phyloP scores from a whole-genome alignment of 805 yeast species.

The Wickerhamomyces queroliae region DNA sequence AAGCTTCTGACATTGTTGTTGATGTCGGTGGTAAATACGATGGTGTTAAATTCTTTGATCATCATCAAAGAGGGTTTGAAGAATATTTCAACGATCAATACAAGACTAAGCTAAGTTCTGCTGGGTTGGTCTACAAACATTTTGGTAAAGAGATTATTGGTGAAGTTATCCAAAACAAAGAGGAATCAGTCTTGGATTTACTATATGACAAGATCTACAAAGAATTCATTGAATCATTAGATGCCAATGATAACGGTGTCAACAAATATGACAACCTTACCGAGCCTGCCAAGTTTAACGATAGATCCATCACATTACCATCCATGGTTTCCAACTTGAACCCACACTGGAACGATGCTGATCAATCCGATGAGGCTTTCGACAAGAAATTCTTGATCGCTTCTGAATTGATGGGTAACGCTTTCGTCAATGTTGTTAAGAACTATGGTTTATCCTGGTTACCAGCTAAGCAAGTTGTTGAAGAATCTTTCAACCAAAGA shows the following conservation, averaged over 20 bases:
- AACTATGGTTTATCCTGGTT: constrained; percentile 83
- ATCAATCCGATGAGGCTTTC: constrained; percentile 56
- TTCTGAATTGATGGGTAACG: constrained; percentile 75
- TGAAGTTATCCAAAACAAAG: constrained; percentile 38
- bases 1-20: constrained; percentile 82
- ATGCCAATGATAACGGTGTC: constrained; percentile 95
- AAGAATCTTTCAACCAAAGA: constrained; percentile 58
- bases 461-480: constrained; percentile 80
- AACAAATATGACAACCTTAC: constrained; percentile 54
- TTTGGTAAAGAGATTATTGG: constrained; percentile 67
- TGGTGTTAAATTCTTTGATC: constrained; percentile 82
- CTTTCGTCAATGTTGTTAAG: constrained; percentile 61
- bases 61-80: constrained; percentile 89
- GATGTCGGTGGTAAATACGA: constrained; percentile 94
- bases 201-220: constrained; percentile 75
- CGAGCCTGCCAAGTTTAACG: constrained; percentile 56
- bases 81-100: constrained; percentile 63
- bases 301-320: constrained; percentile 70
- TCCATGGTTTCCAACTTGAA: constrained; percentile 73
- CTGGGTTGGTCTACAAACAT: constrained; percentile 89
- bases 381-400: constrained; percentile 69
- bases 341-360: constrained; percentile 81
- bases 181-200: constrained; percentile 44
- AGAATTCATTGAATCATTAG: constrained; percentile 85
- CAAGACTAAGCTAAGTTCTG: constrained; percentile 82